phyloP scores from a whole-genome alignment of 148 eudicot genomes.

The Diospyros lotus region DNA sequence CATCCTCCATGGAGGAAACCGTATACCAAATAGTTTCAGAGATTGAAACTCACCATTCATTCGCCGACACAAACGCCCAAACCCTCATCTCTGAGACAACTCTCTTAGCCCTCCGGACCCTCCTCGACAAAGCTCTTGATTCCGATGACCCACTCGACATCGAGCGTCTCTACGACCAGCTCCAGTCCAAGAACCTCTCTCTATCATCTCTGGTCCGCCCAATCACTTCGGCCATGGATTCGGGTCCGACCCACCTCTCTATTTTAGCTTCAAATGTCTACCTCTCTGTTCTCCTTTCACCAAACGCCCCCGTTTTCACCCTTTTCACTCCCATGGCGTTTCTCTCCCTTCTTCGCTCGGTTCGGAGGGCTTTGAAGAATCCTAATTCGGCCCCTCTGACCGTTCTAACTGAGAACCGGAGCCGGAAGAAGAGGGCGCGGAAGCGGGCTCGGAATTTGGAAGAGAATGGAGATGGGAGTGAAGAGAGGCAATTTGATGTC shows the following conservation, averaged over 20 bases:
- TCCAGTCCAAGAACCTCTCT: slow-evolving; percentile 41
- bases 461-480: slow-evolving; percentile 18
- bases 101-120: slow-evolving; percentile 50
- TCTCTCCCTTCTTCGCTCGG: slow-evolving; percentile 52
- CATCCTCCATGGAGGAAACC: slow-evolving; percentile 43
- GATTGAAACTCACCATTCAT: slow-evolving; percentile 24
- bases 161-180: slow-evolving; percentile 40
- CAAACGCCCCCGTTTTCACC: slow-evolving; percentile 69
- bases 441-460: slow-evolving; percentile 21
- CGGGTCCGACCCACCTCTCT: slow-evolving; percentile 35
- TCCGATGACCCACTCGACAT: slow-evolving; percentile 23
- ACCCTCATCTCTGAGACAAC: slow-evolving; percentile 43
- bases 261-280: slow-evolving; percentile 58
- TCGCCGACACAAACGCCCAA: slow-evolving; percentile 17
- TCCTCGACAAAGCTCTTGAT: slow-evolving; percentile 33
- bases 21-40: slow-evolving; percentile 33
- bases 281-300: slow-evolving; percentile 55
- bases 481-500: slow-evolving; percentile 46
- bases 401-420: slow-evolving; percentile 17
- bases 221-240: slow-evolving; percentile 60
- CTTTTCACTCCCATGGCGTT: slow-evolving; percentile 82
- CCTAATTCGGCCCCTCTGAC: slow-evolving; percentile 14
- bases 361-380: slow-evolving; percentile 55
- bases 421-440: slow-evolving; percentile 29
- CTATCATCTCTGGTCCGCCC: slow-evolving; percentile 43